These are phyloP conservation scores for Fusarium euwallaceae DNA, from an alignment of 2,329 filamentous ascomycete species.

Conservation along the genomic window DNA sequence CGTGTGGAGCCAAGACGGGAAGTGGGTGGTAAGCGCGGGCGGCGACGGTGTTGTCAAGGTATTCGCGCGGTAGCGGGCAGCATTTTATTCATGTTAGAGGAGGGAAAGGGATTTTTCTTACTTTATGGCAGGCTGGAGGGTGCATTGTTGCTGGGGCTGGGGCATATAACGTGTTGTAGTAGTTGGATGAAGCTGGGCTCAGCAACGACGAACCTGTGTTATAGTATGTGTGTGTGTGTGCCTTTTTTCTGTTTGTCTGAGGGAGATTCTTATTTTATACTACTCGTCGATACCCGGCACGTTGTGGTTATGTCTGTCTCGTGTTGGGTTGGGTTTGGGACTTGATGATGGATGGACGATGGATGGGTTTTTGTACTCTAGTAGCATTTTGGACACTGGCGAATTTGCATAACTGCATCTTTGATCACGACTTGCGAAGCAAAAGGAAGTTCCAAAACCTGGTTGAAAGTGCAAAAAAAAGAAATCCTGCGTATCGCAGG, in stretches of 20 bases:
- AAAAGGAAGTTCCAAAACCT: background rate
- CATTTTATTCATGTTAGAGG: background rate
- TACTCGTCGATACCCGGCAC: conserved; percentile 53
- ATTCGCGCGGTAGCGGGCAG: conserved; percentile 64
- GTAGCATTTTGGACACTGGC: conserved; percentile 9
- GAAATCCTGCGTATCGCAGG: conserved; percentile 15
- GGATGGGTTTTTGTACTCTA: conserved; percentile 19
- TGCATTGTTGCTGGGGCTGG: conserved; percentile 33
- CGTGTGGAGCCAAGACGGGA: conserved; percentile 94
- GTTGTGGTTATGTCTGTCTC: conserved; percentile 33
- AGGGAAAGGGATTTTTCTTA: conserved; percentile 9
- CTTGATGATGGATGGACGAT: conserved; percentile 7
- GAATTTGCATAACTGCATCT: background rate
- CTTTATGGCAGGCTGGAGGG: conserved; percentile 12
- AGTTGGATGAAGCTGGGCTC: conserved; percentile 27
- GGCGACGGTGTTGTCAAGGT: conserved; percentile 98
- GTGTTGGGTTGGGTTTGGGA: background rate
- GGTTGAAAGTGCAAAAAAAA: conserved; percentile 1
- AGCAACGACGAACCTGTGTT: conserved; percentile 34
- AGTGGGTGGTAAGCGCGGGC: conserved; percentile 93
- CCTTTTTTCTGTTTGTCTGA: conserved; percentile 9
- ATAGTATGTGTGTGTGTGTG: conserved; percentile 31
- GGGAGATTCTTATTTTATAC: conserved; percentile 42
- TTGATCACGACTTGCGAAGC: background rate
- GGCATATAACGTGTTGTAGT: conserved; percentile 19